Evolutionary conservation across 2,329 filamentous ascomycete genomes (phyloP), one percentile per base, ranked within the genome.

Genomic region (Camptophora hylomeconis): DNA sequence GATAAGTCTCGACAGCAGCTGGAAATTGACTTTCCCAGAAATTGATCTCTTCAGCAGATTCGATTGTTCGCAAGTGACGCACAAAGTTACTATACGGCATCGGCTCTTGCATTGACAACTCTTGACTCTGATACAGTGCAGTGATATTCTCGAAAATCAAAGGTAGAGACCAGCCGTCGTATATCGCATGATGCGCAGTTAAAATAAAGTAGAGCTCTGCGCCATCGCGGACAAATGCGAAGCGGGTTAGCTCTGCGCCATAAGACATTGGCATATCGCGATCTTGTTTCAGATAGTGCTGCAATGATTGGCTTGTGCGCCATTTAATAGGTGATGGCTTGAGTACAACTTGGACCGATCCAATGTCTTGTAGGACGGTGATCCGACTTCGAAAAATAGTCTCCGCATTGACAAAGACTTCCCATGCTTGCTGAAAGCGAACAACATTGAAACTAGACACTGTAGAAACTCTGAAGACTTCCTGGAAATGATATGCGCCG

Each of bases 131-230:
- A 35, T 58, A 57, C 12, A 52, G 48, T 15, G 52, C 45, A 21
- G 56, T 48, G 3, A 60, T 48, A 31, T 48, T 49, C 10, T 47
- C 42, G 24, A 57, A 45, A 16, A 59, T 46, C 9, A 56, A 41
- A 3, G 51, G 47, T 28, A 58, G 41, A 24, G 53, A 58, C 56
- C 53, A 61, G 7, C 63, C 65, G 45, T 69, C 65, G 35, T 67
- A 68, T 2, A 68, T 47, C 4, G 61, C 61, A 30, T 68, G 64
- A 33, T 68, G 64, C 28, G 63, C 55, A 1, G 60, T 61, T 50
- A 61, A 62, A 3, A 65, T 52, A 12, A 69, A 59, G 37, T 61
- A 55, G 3, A 40, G 38, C 18, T 32, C 30, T 9, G 44, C 39
- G 11, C 26, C 35, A 3, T 49, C 37, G 14, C 47, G 36, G 3